These are phyloP conservation scores for Hirsutella thompsonii DNA, from an alignment of 2,329 filamentous ascomycete genomes.

Conservation along the genomic window DNA sequence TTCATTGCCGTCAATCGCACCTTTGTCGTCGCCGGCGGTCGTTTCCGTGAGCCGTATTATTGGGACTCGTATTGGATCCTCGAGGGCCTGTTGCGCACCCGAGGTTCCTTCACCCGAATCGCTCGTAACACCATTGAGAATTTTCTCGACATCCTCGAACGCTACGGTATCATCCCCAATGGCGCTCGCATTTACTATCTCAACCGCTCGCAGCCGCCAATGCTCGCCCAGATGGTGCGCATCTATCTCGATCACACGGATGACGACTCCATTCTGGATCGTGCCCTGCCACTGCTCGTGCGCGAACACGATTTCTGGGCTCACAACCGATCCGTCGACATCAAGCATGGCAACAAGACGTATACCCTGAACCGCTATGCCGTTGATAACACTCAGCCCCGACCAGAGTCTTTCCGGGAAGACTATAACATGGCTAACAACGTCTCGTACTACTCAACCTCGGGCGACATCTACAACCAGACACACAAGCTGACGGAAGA, in stretches of 20 bases:
- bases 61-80: constrained; percentile 62
- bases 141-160: constrained; percentile 53
- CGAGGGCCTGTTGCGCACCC: constrained; percentile 50
- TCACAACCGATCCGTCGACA: constrained; percentile 43
- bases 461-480: constrained; percentile 46
- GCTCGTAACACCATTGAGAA: constrained; percentile 57
- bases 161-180: constrained; percentile 55
- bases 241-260: constrained; percentile 52
- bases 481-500: constrained; percentile 34
- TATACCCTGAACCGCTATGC: constrained; percentile 46
- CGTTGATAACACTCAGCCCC: constrained; percentile 51
- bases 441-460: constrained; percentile 40
- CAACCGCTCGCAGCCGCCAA: constrained; percentile 54
- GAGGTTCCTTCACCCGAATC: constrained; percentile 49
- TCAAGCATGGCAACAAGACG: constrained; percentile 30
- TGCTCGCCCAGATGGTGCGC: constrained; percentile 54
- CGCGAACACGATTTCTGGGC: constrained; percentile 52
- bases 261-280: constrained; percentile 45
- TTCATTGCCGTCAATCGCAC: constrained; percentile 55
- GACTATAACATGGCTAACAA: constrained; percentile 56
- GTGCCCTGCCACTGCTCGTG: constrained; percentile 48
- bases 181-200: constrained; percentile 56
- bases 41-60: constrained; percentile 59
- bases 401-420: constrained; percentile 54
- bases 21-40: constrained; percentile 59